phyloP scores from a whole-genome alignment of 2,329 filamentous ascomycete genomes.

The Diaporthe ampelina region DNA sequence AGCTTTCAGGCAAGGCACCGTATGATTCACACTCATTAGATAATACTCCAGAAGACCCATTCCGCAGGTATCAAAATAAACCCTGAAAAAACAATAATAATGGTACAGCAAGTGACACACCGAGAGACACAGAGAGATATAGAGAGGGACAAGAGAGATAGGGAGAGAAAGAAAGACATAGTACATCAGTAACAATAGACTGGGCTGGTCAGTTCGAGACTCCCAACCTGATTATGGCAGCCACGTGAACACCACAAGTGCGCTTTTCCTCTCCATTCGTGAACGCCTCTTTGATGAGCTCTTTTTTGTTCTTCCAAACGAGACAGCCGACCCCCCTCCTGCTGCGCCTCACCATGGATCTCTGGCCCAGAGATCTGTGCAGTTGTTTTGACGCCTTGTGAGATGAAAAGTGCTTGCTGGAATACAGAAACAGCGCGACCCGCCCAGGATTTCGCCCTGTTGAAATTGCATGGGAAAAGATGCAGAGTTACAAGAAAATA shows the following conservation, averaged over 20 bases:
- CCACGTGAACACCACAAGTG: slow-evolving; percentile 19
- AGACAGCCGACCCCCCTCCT: slow-evolving; percentile 28
- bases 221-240: slow-evolving; percentile 31
- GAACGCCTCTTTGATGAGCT: slow-evolving; percentile 32
- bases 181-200: slow-evolving; percentile 29
- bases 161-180: neutral
- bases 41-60: slow-evolving; percentile 20
- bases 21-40: slow-evolving; percentile 27
- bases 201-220: slow-evolving; percentile 8
- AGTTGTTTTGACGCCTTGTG: slow-evolving; percentile 23
- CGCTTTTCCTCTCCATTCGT: slow-evolving; percentile 18
- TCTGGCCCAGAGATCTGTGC: slow-evolving; percentile 23
- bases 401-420: slow-evolving; percentile 24
- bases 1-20: neutral
- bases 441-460: neutral
- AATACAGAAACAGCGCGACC: slow-evolving; percentile 14
- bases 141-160: neutral
- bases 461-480: slow-evolving; percentile 11
- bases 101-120: slow-evolving; percentile 23
- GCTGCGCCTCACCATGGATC: slow-evolving; percentile 25
- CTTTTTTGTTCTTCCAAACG: slow-evolving; percentile 32
- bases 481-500: slow-evolving; percentile 32
- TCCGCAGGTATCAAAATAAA: slow-evolving; percentile 29
- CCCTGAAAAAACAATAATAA: neutral
- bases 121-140: neutral